Conservation (phyloP, 2,329 filamentous ascomycete genomes). For the Pseudogymnoascus sp. region DNA sequence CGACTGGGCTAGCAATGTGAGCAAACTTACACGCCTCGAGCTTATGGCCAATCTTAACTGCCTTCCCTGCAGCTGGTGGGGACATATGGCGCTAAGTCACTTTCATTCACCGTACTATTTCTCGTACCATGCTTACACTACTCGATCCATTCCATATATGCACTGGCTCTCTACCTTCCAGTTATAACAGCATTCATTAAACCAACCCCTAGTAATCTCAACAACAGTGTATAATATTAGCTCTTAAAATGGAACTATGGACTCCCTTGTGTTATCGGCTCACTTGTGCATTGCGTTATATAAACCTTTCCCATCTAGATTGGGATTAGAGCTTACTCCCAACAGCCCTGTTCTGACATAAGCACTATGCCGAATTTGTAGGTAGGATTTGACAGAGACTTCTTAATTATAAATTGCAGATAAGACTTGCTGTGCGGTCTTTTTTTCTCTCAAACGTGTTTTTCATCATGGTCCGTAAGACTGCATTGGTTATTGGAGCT, state of each 20-base stretch:
- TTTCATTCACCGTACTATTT: too few species aligned
- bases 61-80: too few species aligned
- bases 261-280: background rate
- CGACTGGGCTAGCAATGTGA: too few species aligned
- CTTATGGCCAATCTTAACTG: too few species aligned
- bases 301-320: background rate
- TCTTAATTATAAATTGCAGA: background rate
- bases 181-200: background rate
- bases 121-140: too few species aligned
- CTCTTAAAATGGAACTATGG: background rate
- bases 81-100: too few species aligned
- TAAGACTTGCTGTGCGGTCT: background rate
- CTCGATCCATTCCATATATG: background rate
- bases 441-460: background rate
- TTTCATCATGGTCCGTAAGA: background rate
- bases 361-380: background rate
- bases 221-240: background rate
- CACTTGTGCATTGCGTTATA: background rate
- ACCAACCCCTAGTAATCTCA: background rate
- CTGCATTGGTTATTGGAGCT: slow-evolving; percentile 32
- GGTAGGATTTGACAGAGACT: background rate
- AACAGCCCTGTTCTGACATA: background rate
- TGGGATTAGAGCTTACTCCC: background rate
- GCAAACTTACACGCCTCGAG: too few species aligned
- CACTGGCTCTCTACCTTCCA: background rate